Base-by-base conservation (phyloP, 176 grass and related monocot species). In the Oryza rufipogon region DNA sequence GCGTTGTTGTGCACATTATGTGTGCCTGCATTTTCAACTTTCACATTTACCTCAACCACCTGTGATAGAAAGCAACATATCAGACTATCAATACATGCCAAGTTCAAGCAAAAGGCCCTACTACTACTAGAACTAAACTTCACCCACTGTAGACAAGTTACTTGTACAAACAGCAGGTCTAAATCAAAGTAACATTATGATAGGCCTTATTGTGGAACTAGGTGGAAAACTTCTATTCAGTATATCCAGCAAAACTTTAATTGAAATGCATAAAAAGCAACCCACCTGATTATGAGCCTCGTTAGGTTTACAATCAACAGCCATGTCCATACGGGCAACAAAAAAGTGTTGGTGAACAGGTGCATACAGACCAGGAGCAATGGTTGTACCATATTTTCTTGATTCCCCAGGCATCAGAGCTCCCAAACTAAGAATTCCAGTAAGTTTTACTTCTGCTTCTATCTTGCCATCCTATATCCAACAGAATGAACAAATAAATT, bases 311-410 rank as follows among this genome's bases (percentile, higher is more conserved):
- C 97, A 99, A 83, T 99, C 97, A 61, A 99, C 66, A 52, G 97
- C 90, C 97, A 99, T 99, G 79, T 99, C 90, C 93, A 99, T 99
- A 72, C 97, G 97, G 44, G 97, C 91, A 91, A 99, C 94, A 89
- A 99, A 99, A 85, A 99, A 99, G 94, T 96, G 97, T 71, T 96
- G 97, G 80, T 99, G 97, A 86, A 99, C 97, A 44, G 97, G 97
- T 91, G 97, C 97, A 89, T 99, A 99, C 82, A 99, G 71, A 88
- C 91, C 92, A 72, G 97, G 97, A 76, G 97, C 93, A 91, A 99
- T 99, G 20, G 93, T 99, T 52, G 97, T 99, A 73, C 97, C 97
- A 82, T 92, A 99, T 94, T 96, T 99, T 70, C 93, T 91, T 71
- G 89, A 89, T 89, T 96, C 93, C 47, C 97, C 97, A 52, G 97